Evolutionary conservation across 1,139 yeast species (phyloP).

Genomic region (Scheffersomyces insectosa): DNA sequence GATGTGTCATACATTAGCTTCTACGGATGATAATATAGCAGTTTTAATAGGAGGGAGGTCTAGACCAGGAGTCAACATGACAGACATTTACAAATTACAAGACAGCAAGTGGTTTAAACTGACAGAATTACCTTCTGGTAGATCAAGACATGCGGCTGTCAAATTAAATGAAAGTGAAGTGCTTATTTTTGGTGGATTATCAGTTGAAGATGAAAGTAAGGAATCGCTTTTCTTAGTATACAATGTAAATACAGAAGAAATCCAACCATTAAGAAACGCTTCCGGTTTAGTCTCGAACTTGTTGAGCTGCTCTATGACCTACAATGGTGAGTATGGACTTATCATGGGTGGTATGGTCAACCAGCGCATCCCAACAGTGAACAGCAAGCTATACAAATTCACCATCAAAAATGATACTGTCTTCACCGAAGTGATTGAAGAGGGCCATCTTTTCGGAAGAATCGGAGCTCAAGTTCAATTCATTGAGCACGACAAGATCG

Average conservation of each 20-base stretch:
- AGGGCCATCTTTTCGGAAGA: constrained; percentile 33
- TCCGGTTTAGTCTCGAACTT: constrained; percentile 14
- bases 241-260: constrained; percentile 15
- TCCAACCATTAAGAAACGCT: constrained; percentile 12
- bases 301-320: constrained; percentile 36
- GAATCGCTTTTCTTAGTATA: constrained; percentile 19
- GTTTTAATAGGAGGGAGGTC: constrained; percentile 71
- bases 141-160: constrained; percentile 58
- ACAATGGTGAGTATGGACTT: constrained; percentile 39
- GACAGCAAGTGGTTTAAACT: constrained; percentile 34
- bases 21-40: constrained; percentile 22
- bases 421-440: constrained; percentile 4
- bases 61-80: constrained; percentile 52
- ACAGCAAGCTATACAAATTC: constrained; percentile 34
- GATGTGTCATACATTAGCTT: constrained; percentile 60
- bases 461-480: constrained; percentile 46
- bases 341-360: constrained; percentile 56
- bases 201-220: constrained; percentile 6
- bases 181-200: constrained; percentile 56
- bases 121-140: constrained; percentile 47
- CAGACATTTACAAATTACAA: constrained; percentile 27
- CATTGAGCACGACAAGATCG: constrained; percentile 25
- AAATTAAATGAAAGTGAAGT: constrained; percentile 31
- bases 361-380: constrained; percentile 33
- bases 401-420: constrained; percentile 15